A percentile compares a stretch with the other conserved stretches of the same genome.
These are phyloP conservation scores for Bryoglossum gracile DNA, from an alignment of 495 filamentous ascomycete genomes.

Conservation along the genomic window DNA sequence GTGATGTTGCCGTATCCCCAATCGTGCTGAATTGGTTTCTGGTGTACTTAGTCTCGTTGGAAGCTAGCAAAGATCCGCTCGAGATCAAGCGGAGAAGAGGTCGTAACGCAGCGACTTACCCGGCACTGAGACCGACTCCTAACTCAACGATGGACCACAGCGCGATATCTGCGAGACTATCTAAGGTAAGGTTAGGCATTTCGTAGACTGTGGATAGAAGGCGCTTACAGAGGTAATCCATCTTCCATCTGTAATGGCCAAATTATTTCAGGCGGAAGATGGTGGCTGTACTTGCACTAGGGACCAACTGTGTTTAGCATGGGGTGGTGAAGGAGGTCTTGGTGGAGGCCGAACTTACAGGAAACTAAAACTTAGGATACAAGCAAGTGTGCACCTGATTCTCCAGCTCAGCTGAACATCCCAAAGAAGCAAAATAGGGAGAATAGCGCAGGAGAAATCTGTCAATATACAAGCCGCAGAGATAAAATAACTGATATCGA, in stretches of 20 bases:
- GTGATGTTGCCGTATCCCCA: neutral
- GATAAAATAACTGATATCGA: neutral
- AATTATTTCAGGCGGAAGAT: slow-evolving; percentile 1
- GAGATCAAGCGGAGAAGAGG: slow-evolving; percentile 16
- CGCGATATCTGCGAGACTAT: slow-evolving; percentile 13
- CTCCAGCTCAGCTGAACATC: neutral
- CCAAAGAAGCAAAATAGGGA: neutral
- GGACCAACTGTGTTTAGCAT: neutral
- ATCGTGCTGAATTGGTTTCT: slow-evolving; percentile 1
- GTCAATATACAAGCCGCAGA: neutral
- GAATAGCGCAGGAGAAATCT: neutral
- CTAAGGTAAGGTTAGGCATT: slow-evolving; percentile 1
- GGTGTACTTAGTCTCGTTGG: neutral
- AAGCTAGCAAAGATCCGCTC: slow-evolving; percentile 1
- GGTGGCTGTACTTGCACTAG: slow-evolving; percentile 3
- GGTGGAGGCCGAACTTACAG: neutral
- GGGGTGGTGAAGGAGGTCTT: neutral
- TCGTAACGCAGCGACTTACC: slow-evolving; percentile 22
- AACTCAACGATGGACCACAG: slow-evolving; percentile 25
- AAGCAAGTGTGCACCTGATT: neutral
- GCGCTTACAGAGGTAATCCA: slow-evolving; percentile 1
- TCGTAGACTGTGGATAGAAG: neutral
- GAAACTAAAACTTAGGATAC: neutral
- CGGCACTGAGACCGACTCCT: slow-evolving; percentile 24
- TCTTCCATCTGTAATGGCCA: neutral